A percentile compares a stretch with the other conserved stretches of the same genome.
These are phyloP conservation scores for Apiotrichum gracile DNA, from an alignment of 1,284 basidiomycete genomes.

Conservation along the genomic window DNA sequence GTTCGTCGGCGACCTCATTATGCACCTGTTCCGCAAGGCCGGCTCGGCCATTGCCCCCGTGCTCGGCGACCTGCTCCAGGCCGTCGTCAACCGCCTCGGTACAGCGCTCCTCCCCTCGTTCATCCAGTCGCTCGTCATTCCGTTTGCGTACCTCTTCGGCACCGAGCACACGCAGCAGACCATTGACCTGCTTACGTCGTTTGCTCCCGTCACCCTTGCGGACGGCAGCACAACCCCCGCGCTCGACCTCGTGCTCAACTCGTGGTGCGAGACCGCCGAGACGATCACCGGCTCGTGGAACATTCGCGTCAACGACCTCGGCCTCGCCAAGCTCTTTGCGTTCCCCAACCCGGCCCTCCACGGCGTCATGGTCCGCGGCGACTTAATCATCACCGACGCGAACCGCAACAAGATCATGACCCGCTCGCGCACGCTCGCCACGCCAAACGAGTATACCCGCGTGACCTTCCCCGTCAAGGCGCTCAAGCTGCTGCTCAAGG, in stretches of 20 bases:
- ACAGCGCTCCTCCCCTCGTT: slow-evolving; percentile 83
- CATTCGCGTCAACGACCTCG: slow-evolving; percentile 70
- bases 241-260: slow-evolving; percentile 73
- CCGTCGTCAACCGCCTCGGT: slow-evolving; percentile 72
- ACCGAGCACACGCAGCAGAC: slow-evolving; percentile 73
- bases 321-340: slow-evolving; percentile 68
- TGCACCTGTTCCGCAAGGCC: slow-evolving; percentile 78
- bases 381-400: slow-evolving; percentile 73
- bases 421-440: slow-evolving; percentile 76
- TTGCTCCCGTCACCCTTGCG: slow-evolving; percentile 46
- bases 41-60: slow-evolving; percentile 60
- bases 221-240: slow-evolving; percentile 50
- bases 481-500: slow-evolving; percentile 79
- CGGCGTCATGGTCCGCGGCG: slow-evolving; percentile 76
- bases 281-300: slow-evolving; percentile 94
- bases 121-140: slow-evolving; percentile 74
- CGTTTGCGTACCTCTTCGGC: slow-evolving; percentile 80
- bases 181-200: slow-evolving; percentile 65
- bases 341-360: slow-evolving; percentile 62
- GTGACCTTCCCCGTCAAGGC: slow-evolving; percentile 86
- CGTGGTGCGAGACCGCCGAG: slow-evolving; percentile 90
- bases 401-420: slow-evolving; percentile 90
- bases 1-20: slow-evolving; percentile 87
- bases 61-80: slow-evolving; percentile 75
- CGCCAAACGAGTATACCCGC: slow-evolving; percentile 74